These are phyloP conservation scores for Solanum pennellii DNA, from an alignment of 257 asterid genomes.

Conservation along the genomic window DNA sequence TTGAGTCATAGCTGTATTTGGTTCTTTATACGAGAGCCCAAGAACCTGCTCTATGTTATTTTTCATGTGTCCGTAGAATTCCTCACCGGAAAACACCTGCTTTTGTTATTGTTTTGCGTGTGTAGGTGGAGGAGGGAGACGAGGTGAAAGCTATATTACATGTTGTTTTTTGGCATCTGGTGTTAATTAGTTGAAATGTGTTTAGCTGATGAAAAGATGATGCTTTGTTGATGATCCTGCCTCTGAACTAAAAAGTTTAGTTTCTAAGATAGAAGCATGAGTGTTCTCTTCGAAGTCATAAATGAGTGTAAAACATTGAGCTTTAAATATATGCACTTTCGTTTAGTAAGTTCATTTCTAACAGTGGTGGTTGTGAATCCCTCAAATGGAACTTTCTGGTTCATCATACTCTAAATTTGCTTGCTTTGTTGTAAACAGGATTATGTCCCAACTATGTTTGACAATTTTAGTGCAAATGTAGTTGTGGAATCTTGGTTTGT, in stretches of 20 bases:
- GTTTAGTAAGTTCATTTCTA: neutral
- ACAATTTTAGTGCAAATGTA: slow-evolving; percentile 84
- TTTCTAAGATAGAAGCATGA: neutral
- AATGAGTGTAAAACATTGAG: neutral
- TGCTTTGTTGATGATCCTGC: neutral
- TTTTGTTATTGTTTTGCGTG: neutral
- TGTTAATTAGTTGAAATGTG: neutral
- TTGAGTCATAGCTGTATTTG: neutral
- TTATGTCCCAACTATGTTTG: slow-evolving; percentile 88
- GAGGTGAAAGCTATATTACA: neutral
- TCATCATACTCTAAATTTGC: neutral
- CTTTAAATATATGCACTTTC: neutral
- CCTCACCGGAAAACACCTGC: neutral
- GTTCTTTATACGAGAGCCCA: neutral
- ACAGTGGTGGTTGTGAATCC: neutral
- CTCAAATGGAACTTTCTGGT: neutral
- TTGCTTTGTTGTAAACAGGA: slow-evolving; percentile 28
- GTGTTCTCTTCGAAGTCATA: neutral
- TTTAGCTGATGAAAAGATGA: neutral
- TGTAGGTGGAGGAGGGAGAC: neutral
- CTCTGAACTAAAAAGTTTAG: neutral
- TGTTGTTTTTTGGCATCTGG: neutral
- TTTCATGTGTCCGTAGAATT: neutral
- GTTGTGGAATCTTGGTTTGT: slow-evolving; percentile 72
- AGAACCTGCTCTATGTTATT: neutral